phyloP scores from a whole-genome alignment of 257 asterid genomes.

The Leonotis leonurus region DNA sequence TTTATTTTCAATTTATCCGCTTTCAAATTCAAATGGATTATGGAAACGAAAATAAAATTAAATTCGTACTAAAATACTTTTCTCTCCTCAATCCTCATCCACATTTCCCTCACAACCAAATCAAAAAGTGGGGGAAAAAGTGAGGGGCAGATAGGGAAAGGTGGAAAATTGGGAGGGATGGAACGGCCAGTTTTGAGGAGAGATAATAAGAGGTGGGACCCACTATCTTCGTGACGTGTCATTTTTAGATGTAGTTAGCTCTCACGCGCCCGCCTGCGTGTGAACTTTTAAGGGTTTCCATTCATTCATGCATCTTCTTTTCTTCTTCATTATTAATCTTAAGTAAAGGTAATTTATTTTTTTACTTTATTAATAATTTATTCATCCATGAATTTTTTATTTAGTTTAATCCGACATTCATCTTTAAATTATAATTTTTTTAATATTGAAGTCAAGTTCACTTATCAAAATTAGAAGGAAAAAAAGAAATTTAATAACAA shows the following conservation, averaged over 20 bases:
- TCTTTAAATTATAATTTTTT: too few species aligned
- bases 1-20: too few species aligned
- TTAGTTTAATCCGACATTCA: too few species aligned
- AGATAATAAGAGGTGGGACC: constrained; percentile 43
- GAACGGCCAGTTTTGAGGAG: constrained; percentile 36
- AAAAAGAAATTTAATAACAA: too few species aligned
- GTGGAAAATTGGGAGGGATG: neutral
- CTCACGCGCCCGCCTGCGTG: constrained; percentile 25
- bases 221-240: constrained; percentile 48
- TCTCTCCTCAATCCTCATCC: neutral
- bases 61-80: neutral
- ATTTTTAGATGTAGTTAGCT: constrained; percentile 5
- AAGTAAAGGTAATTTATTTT: neutral
- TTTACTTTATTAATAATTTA: neutral
- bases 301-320: constrained; percentile 19
- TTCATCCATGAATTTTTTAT: too few species aligned
- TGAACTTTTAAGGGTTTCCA: constrained; percentile 15
- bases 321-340: neutral
- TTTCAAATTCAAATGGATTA: neutral
- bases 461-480: too few species aligned
- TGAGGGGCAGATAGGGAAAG: constrained; percentile 26
- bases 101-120: neutral
- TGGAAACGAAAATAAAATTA: neutral
- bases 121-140: neutral
- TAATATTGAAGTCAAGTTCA: too few species aligned